phyloP scores from a whole-genome alignment of 2,329 filamentous ascomycete genomes.

The Incumbomyces delicatus region DNA sequence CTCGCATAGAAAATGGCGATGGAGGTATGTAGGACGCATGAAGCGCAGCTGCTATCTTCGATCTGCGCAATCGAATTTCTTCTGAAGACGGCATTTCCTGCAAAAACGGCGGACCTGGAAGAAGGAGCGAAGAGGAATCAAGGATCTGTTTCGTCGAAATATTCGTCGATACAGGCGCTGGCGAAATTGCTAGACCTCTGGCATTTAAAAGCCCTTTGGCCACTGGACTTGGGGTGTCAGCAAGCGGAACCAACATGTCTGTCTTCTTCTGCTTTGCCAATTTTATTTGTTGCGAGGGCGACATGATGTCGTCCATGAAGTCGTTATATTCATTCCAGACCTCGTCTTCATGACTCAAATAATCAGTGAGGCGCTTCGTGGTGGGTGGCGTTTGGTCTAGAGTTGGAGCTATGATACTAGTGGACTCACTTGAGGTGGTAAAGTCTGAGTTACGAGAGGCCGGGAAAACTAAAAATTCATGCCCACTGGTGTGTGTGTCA shows the following conservation, averaged over 20 bases:
- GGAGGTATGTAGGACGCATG: slow-evolving; percentile 41
- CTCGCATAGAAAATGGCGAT: slow-evolving; percentile 44
- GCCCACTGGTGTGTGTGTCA: slow-evolving; percentile 12
- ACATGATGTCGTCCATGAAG: slow-evolving; percentile 61
- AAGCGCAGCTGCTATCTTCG: slow-evolving; percentile 41
- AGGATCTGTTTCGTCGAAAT: not conserved
- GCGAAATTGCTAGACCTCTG: slow-evolving; percentile 2
- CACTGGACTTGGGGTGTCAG: not conserved
- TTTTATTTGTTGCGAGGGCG: slow-evolving; percentile 26
- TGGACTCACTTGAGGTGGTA: slow-evolving; percentile 56
- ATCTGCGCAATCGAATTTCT: slow-evolving; percentile 35
- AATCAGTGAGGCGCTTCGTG: slow-evolving; percentile 42
- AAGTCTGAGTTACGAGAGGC: slow-evolving; percentile 61
- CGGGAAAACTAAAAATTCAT: slow-evolving; percentile 66
- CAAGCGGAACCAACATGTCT: not conserved
- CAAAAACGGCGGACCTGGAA: slow-evolving; percentile 9
- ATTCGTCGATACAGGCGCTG: not conserved
- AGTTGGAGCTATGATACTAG: slow-evolving; percentile 33
- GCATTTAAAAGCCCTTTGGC: not conserved
- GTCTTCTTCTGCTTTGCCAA: slow-evolving; percentile 8
- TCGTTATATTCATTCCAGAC: slow-evolving; percentile 94
- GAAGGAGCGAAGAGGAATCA: not conserved
- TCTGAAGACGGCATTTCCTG: slow-evolving; percentile 9
- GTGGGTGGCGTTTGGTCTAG: not conserved
- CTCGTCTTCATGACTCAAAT: slow-evolving; percentile 63